Evolutionary conservation across 148 eudicot species (phyloP).

Genomic region (Dianthus caryophyllus): DNA sequence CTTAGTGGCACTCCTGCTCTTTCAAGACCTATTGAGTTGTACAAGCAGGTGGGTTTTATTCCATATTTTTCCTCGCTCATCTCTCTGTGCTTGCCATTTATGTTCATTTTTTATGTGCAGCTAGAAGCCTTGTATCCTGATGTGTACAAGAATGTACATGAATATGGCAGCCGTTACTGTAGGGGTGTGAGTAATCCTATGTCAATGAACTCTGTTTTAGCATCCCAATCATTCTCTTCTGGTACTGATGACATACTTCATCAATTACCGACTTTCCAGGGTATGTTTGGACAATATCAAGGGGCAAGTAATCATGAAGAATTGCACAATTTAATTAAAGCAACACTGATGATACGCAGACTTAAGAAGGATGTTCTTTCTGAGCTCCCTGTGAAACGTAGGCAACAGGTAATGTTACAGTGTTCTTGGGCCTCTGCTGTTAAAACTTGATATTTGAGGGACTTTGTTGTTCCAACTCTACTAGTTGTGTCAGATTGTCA

Average conservation of each 20-base stretch:
- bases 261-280: constrained; percentile 34
- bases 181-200: constrained; percentile 74
- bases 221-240: neutral
- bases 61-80: neutral
- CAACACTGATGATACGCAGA: constrained; percentile 96
- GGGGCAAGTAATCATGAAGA: constrained; percentile 98
- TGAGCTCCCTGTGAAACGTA: constrained; percentile 90
- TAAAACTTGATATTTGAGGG: neutral
- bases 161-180: constrained; percentile 94
- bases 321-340: constrained; percentile 87
- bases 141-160: constrained; percentile 85
- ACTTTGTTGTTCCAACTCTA: too few species aligned
- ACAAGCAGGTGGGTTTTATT: constrained; percentile 62
- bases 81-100: neutral
- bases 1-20: constrained; percentile 98
- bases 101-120: constrained; percentile 30
- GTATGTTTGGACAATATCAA: constrained; percentile 85
- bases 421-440: neutral
- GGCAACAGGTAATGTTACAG: constrained; percentile 69
- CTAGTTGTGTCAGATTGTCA: too few species aligned
- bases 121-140: constrained; percentile 89
- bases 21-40: constrained; percentile 90
- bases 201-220: constrained; percentile 1
- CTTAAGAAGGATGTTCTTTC: constrained; percentile 89
- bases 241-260: constrained; percentile 2